phyloP scores from a whole-genome alignment of 495 filamentous ascomycete genomes.

The Sordaria brevicollis region DNA sequence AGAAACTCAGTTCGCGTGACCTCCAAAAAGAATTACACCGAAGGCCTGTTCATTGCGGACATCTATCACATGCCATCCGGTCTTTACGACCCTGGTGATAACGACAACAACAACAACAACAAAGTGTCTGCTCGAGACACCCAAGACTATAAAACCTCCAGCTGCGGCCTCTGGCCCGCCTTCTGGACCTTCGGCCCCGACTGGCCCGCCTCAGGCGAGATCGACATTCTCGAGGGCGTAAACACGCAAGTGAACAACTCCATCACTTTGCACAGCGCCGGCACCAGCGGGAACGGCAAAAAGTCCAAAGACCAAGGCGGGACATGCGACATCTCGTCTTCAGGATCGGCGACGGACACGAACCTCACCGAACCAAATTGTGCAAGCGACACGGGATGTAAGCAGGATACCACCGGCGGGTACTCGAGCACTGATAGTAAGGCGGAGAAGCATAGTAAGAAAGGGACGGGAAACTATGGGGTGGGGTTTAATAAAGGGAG shows the following conservation, averaged over 20 bases:
- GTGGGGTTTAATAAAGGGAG: constrained; percentile 59
- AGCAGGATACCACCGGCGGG: constrained; percentile 21
- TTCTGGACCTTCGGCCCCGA: constrained; percentile 63
- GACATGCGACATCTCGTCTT: constrained; percentile 41
- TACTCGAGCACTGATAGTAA: too few species aligned
- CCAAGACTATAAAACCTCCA: not conserved
- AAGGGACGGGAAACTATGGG: constrained; percentile 46
- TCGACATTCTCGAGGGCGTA: constrained; percentile 87
- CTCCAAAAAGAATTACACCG: constrained; percentile 55
- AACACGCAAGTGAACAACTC: constrained; percentile 53
- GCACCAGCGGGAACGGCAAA: constrained; percentile 15
- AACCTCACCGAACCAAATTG: constrained; percentile 36
- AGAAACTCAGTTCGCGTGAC: constrained; percentile 59
- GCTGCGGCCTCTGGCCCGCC: constrained; percentile 53
- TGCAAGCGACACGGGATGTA: constrained; percentile 41
- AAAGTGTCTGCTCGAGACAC: too few species aligned
- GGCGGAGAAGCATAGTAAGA: not conserved
- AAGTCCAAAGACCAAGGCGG: not conserved
- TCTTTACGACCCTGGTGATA: constrained; percentile 1
- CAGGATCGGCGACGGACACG: constrained; percentile 37
- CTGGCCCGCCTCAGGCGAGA: constrained; percentile 77
- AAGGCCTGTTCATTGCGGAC: constrained; percentile 64
- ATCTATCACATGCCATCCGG: constrained; percentile 66
- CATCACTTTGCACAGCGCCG: constrained; percentile 66
- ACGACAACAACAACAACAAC: not conserved